Percentiles rank a stretch among this genome's conserved stretches.
Conservation (phyloP, 2,329 filamentous ascomycete genomes). For the Blastomyces gilchristii region DNA sequence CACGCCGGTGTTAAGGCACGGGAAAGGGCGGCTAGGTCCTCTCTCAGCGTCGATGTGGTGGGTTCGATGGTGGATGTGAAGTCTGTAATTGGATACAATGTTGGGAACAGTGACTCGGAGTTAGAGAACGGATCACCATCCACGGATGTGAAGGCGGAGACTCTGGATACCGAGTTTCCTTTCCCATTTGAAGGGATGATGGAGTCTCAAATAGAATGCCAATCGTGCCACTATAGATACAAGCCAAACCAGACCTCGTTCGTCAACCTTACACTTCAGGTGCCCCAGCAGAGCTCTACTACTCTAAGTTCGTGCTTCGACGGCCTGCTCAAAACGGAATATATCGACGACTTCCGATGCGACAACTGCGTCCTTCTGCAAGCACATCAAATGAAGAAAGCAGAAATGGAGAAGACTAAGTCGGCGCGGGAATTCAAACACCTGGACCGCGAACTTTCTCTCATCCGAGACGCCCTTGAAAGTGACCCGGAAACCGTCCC, state of each 20-base stretch:
- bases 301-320: constrained; percentile 84
- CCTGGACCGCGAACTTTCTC: constrained; percentile 51
- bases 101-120: constrained; percentile 27
- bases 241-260: constrained; percentile 75
- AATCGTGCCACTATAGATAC: constrained; percentile 80
- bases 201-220: constrained; percentile 91
- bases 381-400: constrained; percentile 55
- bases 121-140: constrained; percentile 21
- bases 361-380: constrained; percentile 84
- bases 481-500: constrained; percentile 71
- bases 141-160: constrained; percentile 36
- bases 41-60: background rate
- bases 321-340: constrained; percentile 84
- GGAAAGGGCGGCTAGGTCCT: constrained; percentile 23
- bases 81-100: constrained; percentile 16
- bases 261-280: constrained; percentile 82
- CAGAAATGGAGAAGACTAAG: constrained; percentile 47
- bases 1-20: constrained; percentile 71
- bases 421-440: constrained; percentile 44
- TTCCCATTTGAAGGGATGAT: constrained; percentile 89
- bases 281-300: constrained; percentile 72
- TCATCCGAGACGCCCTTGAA: constrained; percentile 60
- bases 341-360: constrained; percentile 94
- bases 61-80: constrained; percentile 1
- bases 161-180: background rate